Conservation (phyloP, 495 filamentous ascomycete species). For the Hyaloscypha hepaticicola region DNA sequence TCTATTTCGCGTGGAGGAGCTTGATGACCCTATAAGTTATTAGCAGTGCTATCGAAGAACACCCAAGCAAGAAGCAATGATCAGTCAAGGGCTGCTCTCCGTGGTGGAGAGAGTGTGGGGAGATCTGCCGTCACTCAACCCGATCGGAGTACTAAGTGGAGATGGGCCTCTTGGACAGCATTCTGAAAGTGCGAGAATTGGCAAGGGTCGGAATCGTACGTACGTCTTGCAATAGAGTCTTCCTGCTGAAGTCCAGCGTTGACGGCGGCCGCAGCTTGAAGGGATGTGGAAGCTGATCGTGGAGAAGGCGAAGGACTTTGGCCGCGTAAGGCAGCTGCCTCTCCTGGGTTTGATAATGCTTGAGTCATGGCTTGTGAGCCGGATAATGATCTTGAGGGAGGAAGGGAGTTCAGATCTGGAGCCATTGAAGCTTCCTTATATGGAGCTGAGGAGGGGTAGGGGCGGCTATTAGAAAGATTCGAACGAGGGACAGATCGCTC, state of each 20-base stretch:
- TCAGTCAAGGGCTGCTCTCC: no score
- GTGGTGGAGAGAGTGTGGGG: background rate
- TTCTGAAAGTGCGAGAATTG: background rate
- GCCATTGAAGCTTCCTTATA: constrained; percentile 42
- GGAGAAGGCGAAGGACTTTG: constrained; percentile 54
- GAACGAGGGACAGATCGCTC: constrained; percentile 11
- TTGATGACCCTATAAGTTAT: constrained; percentile 48
- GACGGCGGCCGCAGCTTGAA: constrained; percentile 66
- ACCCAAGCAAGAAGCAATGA: no score
- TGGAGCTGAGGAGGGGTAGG: constrained; percentile 10
- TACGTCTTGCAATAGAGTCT: constrained; percentile 48
- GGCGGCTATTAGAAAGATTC: constrained; percentile 11
- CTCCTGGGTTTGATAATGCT: constrained; percentile 35
- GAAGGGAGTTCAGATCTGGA: constrained; percentile 76
- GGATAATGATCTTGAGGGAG: constrained; percentile 49
- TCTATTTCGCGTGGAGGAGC: constrained; percentile 52
- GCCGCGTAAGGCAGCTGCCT: constrained; percentile 36
- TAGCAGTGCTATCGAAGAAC: constrained; percentile 4
- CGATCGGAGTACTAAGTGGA: background rate
- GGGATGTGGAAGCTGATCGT: constrained; percentile 59
- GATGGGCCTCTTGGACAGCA: background rate
- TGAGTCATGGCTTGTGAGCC: constrained; percentile 45
- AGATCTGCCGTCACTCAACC: background rate
- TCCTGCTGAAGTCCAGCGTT: constrained; percentile 68
- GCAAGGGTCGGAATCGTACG: background rate